Evolutionary conservation across 495 filamentous ascomycete species (phyloP).

Genomic region (Thozetella sp.): DNA sequence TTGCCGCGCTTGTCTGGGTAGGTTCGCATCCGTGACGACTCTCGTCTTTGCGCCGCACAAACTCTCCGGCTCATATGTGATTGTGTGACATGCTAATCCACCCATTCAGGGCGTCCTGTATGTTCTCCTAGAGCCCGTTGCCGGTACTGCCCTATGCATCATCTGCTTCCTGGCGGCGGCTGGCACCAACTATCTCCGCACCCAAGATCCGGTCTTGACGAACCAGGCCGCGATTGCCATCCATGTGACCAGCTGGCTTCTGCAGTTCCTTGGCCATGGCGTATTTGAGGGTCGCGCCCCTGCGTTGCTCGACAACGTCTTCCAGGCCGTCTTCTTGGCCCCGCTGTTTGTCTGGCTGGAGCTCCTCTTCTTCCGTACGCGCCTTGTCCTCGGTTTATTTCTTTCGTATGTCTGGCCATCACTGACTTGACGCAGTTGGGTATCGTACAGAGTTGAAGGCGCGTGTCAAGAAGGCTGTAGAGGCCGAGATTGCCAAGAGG

Average conservation of each 20-base stretch:
- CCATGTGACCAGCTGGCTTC: constrained; percentile 76
- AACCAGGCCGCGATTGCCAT: constrained; percentile 73
- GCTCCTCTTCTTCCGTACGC: constrained; percentile 62
- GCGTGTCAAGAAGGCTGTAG: constrained; percentile 74
- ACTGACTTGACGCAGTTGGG: constrained; percentile 81
- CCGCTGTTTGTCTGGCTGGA: constrained; percentile 99
- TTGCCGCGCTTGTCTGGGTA: constrained; percentile 65
- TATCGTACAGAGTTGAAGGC: constrained; percentile 86
- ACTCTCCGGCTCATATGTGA: not conserved
- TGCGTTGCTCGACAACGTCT: constrained; percentile 85
- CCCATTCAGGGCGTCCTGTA: constrained; percentile 62
- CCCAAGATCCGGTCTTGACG: constrained; percentile 61
- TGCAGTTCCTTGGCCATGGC: constrained; percentile 91
- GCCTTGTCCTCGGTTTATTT: constrained; percentile 63
- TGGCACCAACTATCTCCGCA: constrained; percentile 71
- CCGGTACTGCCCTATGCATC: constrained; percentile 72
- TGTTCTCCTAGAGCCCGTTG: constrained; percentile 90
- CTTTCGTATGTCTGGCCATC: constrained; percentile 84
- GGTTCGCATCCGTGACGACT: too few species aligned
- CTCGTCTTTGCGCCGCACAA: too few species aligned
- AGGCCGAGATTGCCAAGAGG: constrained; percentile 65
- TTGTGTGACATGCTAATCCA: not conserved
- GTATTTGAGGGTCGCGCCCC: constrained; percentile 87
- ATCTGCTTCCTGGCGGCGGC: constrained; percentile 75
- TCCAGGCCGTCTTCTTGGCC: constrained; percentile 90